A percentile compares a stretch with the other conserved stretches of the same genome.
These are phyloP conservation scores for Blyttiomyces sp. DNA, from an alignment of 371 early-diverging fungal genomes.

Conservation along the genomic window DNA sequence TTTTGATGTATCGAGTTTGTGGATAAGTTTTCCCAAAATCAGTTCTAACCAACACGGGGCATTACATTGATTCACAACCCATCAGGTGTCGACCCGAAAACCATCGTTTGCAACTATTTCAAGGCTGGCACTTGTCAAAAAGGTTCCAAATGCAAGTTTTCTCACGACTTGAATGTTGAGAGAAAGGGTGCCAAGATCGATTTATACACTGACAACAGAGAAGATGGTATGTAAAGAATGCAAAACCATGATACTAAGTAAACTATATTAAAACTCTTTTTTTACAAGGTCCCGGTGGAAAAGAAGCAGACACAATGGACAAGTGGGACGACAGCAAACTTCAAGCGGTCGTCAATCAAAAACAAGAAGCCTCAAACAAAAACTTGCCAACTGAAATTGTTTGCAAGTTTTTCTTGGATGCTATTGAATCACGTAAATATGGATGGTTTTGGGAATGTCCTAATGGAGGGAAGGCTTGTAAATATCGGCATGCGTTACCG, in stretches of 20 bases:
- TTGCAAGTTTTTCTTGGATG: slow-evolving; percentile 98
- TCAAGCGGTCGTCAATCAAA: slow-evolving; percentile 82
- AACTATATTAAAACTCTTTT: background rate
- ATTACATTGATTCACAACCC: background rate
- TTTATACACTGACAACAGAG: slow-evolving; percentile 85
- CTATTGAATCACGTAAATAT: slow-evolving; percentile 95
- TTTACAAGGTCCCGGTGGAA: background rate
- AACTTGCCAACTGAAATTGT: slow-evolving; percentile 94
- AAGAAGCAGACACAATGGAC: slow-evolving; percentile 82
- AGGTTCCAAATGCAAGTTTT: slow-evolving; percentile 97
- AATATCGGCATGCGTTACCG: slow-evolving; percentile 95
- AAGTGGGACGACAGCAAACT: slow-evolving; percentile 91
- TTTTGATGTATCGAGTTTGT: background rate
- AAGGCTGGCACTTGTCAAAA: slow-evolving; percentile 91
- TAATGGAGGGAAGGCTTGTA: slow-evolving; percentile 69
- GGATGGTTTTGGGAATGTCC: slow-evolving; percentile 99
- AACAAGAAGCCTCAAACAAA: slow-evolving; percentile 66
- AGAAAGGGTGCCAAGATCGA: slow-evolving; percentile 88
- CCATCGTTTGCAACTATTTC: slow-evolving; percentile 93
- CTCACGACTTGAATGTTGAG: slow-evolving; percentile 89
- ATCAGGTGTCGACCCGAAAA: slow-evolving; percentile 93
- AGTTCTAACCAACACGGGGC: no score
- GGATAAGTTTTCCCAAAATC: no score
- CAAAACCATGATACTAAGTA: background rate
- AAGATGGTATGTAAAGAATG: slow-evolving; percentile 42